Base-by-base conservation (phyloP, 441 rosid genomes). In the Melastoma candidum region DNA sequence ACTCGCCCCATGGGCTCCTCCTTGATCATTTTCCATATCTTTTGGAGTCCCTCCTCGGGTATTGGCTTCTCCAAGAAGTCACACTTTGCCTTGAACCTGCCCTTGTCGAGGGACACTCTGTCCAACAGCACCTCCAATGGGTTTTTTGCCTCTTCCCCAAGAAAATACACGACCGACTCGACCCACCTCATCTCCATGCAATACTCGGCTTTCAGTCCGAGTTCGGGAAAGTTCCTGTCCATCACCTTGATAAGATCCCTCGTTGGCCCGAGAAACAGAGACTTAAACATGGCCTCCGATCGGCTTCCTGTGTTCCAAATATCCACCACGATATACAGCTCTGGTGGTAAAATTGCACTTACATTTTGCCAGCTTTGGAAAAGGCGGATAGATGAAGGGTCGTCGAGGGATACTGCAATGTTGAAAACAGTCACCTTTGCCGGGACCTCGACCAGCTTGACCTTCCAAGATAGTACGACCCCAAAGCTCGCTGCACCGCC, bases 131-230 rank as follows among this genome's bases (percentile, higher is more conserved):
- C 49, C 24, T 57, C 44, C 1, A 53, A 53, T 3, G 43, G 46
- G 0, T 26, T 57, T 46, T 53, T 53, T 11, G 3, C 13, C 17
- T 45, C 52, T 24, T 45, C 46, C 47, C 61, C 61, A 13, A 53
- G 52, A 7, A 47, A 29, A 53, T 57, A 57, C 29, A 57, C 52
- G 14, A 48, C 47, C 49, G 61, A 57, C 25, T 48, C 25, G 47
- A 57, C 39, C 61, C 61, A 57, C 3, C 61, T 57, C 61, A 48
- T 57, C 49, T 57, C 61, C 2, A 1, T 48, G 61, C 61, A 57
- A 43, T 57, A 51, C 17, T 17, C 36, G 11, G 7, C 7, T 3
- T 26, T 57, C 10, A 57, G 61, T 7, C 61, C 61, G 26, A 57
- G 24, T 36, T 57, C 61, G 0, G 60, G 60, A 46, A 57, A 57